A percentile compares a stretch with the other conserved stretches of the same genome.
Evolutionary conservation across 2,329 filamentous ascomycete species (phyloP).

Genomic region (Daldinia sp.): DNA sequence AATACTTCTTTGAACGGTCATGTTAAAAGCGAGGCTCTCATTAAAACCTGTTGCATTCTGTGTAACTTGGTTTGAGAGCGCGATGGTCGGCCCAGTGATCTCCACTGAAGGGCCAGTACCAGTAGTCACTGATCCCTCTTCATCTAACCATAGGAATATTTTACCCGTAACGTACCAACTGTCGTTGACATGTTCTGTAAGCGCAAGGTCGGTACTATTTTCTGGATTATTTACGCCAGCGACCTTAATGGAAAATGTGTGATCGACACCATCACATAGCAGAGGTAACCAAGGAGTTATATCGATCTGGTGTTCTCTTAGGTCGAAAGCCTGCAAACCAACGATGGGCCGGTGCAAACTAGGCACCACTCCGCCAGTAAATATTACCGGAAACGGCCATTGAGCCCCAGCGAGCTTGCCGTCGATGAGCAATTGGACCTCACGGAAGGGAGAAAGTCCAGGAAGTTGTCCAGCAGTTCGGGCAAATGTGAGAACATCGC

Average conservation of each 20-base stretch:
- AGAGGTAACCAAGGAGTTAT: slow-evolving; percentile 72
- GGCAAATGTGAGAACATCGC: slow-evolving; percentile 68
- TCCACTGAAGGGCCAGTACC: slow-evolving; percentile 55
- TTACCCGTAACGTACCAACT: slow-evolving; percentile 76
- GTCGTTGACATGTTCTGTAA: slow-evolving; percentile 64
- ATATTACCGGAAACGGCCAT: slow-evolving; percentile 77
- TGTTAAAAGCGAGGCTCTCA: slow-evolving; percentile 67
- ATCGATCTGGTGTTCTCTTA: slow-evolving; percentile 76
- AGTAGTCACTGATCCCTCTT: slow-evolving; percentile 62
- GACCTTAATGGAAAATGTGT: slow-evolving; percentile 71
- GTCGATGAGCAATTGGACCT: slow-evolving; percentile 74
- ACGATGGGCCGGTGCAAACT: slow-evolving; percentile 76
- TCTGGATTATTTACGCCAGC: slow-evolving; percentile 67
- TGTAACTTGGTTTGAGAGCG: slow-evolving; percentile 59
- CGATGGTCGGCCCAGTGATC: slow-evolving; percentile 57
- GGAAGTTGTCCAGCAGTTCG: slow-evolving; percentile 66
- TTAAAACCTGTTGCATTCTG: slow-evolving; percentile 64
- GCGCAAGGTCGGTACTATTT: slow-evolving; percentile 54
- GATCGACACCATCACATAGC: slow-evolving; percentile 65
- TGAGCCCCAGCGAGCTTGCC: slow-evolving; percentile 70
- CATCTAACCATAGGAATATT: slow-evolving; percentile 71
- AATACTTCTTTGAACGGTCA: slow-evolving; percentile 66
- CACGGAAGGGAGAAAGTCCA: slow-evolving; percentile 77
- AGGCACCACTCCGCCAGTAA: slow-evolving; percentile 75
- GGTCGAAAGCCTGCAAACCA: slow-evolving; percentile 74